Conservation (phyloP, 345 rosid species). For the Hibiscus tridactylites region DNA sequence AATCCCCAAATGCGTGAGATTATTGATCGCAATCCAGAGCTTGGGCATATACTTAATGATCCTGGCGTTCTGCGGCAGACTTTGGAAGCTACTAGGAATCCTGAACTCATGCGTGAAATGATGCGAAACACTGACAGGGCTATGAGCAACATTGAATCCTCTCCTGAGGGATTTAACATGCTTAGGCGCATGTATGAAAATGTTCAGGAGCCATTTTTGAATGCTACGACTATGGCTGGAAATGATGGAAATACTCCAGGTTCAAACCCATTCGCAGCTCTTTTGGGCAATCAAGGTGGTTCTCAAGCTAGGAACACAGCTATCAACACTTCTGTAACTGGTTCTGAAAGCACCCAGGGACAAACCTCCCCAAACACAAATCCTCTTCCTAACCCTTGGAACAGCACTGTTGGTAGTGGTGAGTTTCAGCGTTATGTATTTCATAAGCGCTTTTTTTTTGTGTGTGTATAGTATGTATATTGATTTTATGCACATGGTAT, state of each 20-base stretch:
- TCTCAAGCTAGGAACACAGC: constrained; percentile 34
- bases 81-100: constrained; percentile 77
- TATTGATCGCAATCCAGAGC: constrained; percentile 88
- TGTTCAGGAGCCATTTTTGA: constrained; percentile 77
- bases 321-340: constrained; percentile 37
- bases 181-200: constrained; percentile 90
- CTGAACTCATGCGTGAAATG: constrained; percentile 96
- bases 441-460: background rate
- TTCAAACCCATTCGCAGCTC: constrained; percentile 64
- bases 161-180: constrained; percentile 86
- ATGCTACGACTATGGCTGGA: constrained; percentile 69
- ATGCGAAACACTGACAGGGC: constrained; percentile 83
- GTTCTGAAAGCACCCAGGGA: constrained; percentile 39
- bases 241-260: constrained; percentile 38
- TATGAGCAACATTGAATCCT: constrained; percentile 81
- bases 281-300: constrained; percentile 43
- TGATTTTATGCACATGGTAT: background rate
- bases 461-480: constrained; percentile 1
- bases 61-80: constrained; percentile 75
- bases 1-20: constrained; percentile 93
- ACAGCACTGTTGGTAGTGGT: constrained; percentile 42
- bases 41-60: constrained; percentile 78
- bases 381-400: constrained; percentile 91
- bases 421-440: constrained; percentile 10
- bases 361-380: constrained; percentile 66